Base-by-base conservation (phyloP, 1,139 yeast species). In the Diutina mesorugosa region DNA sequence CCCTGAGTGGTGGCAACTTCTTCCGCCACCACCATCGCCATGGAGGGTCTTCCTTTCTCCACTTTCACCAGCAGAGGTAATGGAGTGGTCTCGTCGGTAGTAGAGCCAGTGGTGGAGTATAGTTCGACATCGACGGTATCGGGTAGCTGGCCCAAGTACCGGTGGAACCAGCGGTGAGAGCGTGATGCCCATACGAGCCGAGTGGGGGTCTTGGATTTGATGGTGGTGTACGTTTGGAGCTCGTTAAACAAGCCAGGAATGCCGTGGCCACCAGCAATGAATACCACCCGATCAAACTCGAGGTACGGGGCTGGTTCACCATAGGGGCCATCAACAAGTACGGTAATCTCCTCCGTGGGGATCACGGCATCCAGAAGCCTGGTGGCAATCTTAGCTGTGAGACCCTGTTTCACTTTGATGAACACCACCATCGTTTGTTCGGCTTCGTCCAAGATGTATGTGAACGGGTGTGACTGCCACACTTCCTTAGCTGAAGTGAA, bases 201-300 rank as follows among this genome's bases (percentile, higher is more conserved):
- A 3, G 53, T 14, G n/a, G 35, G 7, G 1, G 10, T 18, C 9
- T 29, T 45, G 3, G 10, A 9, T 4, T 29, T 45, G 8, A 18
- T n/a, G 2, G 6, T 14, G 16, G 35, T 7, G n/a, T 47, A 47
- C 5, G n/a, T n/a, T 30, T 50, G 12, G 9, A 38, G 41, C 18
- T 73, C 78, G 51, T 72, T 70, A 58, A 68, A 72, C 30, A 75
- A 71, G 9, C 82, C 80, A 2, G 95, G 87, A 60, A 88, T 76
- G 62, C 95, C 96, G 59, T 85, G 84, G 26, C 81, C 81, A 26
- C 55, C 55, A 4, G 55, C 55, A 29, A 53, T 29, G 28, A 30
- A 53, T 5, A 53, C 50, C 16, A 35, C 51, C 1, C 12, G 9
- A 16, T 26, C 35, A 28, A 18, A 26, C n/a, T 10, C 41, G 10